phyloP scores from a whole-genome alignment of 108 stramenopile genomes.

The Fragilaria crotonensis region DNA sequence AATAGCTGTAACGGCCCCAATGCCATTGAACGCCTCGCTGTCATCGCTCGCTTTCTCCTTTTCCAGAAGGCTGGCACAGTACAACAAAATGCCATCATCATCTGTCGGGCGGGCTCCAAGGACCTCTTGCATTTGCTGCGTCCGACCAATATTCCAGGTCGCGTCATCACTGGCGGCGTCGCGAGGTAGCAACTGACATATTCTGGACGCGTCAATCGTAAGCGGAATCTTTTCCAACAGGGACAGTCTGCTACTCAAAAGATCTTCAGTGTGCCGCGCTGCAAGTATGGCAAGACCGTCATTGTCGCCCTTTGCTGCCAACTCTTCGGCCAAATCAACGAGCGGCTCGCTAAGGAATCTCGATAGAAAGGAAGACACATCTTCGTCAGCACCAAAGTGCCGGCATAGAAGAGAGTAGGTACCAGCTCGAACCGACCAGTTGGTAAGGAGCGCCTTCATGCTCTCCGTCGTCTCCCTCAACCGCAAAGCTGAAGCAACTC shows the following conservation, averaged over 20 bases:
- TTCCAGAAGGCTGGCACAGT: background rate
- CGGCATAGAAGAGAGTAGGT: slow-evolving; percentile 43
- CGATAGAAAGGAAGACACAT: slow-evolving; percentile 23
- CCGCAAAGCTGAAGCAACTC: background rate
- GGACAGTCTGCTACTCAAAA: slow-evolving; percentile 17
- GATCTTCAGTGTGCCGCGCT: slow-evolving; percentile 34
- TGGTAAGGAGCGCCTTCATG: slow-evolving; percentile 8
- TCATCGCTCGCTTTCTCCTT: background rate
- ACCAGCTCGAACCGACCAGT: slow-evolving; percentile 28
- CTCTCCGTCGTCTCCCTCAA: background rate
- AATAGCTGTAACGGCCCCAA: slow-evolving; percentile 10
- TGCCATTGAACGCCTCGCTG: background rate
- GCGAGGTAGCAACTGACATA: too few relatives aligned
- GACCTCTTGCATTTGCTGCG: too few relatives aligned
- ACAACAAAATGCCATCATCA: background rate
- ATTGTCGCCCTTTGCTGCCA: slow-evolving; percentile 52
- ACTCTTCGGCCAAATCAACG: slow-evolving; percentile 24
- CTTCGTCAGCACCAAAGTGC: slow-evolving; percentile 16
- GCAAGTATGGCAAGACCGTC: slow-evolving; percentile 38
- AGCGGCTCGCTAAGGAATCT: slow-evolving; percentile 29
- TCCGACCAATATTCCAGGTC: too few relatives aligned
- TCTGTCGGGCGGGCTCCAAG: background rate
- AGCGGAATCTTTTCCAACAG: slow-evolving; percentile 43
- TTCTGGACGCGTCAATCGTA: too few relatives aligned
- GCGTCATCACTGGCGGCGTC: too few relatives aligned